Evolutionary conservation across 2,329 filamentous ascomycete genomes (phyloP), one percentile per base, ranked within the genome.

Genomic region (Xylaria sp.): DNA sequence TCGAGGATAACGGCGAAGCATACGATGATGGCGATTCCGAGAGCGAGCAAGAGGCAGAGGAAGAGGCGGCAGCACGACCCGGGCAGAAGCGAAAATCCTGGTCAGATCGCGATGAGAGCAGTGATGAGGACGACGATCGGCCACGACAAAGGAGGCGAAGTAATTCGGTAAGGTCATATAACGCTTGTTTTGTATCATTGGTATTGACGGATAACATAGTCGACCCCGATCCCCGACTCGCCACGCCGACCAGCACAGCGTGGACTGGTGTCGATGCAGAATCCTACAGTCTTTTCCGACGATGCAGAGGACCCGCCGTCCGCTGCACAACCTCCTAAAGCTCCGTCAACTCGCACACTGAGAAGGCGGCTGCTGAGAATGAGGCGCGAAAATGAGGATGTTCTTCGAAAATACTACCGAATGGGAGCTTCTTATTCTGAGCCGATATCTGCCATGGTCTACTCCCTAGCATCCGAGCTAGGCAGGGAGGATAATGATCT

Each of bases 401-500:
- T 94, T 0, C 84, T 98, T 46, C 89, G 92, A 59, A 87, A 89
- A 71, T 98, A 99, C 81, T 98, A 98, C 82, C 88, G 90, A 33
- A 87, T 93, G 36, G 96, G 96, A 49, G 91, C 93, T 2, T 97
- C 94, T 1, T 98, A 97, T 78, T 95, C 95, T 0, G 96, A 99
- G 78, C 96, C 96, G 0, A 93, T 98, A 64, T 96, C 94, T 0
- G 97, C 94, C 0, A 91, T 98, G 83, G 89, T 98, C 77, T 99
- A 98, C 80, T 97, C 94, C 0, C 86, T 99, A 15, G 96, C 95
- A 1, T 97, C 94, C 1, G 96, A 98, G 78, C 88, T 99, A 7
- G 96, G 96, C 71, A 92, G 94, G 62, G 96, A 98, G 84, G 95
- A 98, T 80, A 99, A 98, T 76, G 94, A 99, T 76, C 85, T 98